A percentile compares a stretch with the other conserved stretches of the same genome.
Conservation (phyloP, 192 early-diverging fungal species). For the Fimicolochytrium jonesii region DNA sequence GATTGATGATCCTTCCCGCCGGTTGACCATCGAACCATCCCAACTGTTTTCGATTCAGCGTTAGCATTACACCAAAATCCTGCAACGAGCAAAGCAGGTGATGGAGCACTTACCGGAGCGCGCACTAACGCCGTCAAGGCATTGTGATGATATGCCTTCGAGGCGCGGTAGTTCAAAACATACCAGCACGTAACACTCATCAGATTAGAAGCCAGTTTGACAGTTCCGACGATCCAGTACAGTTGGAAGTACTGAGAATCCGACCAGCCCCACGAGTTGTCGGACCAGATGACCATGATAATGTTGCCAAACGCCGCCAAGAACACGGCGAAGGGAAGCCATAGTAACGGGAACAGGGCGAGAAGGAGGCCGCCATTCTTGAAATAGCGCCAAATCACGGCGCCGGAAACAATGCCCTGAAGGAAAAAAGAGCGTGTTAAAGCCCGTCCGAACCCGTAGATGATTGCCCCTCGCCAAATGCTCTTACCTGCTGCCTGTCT, state of each 20-base stretch:
- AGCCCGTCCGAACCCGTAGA: no score
- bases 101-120: no score
- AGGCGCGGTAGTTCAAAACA: conserved; percentile 25
- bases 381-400: background rate
- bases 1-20: conserved; percentile 57
- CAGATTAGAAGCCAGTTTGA: background rate
- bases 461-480: background rate
- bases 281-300: conserved; percentile 17
- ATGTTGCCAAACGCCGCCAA: conserved; percentile 43
- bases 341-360: background rate
- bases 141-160: conserved; percentile 58
- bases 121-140: conserved; percentile 62
- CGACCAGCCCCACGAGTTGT: conserved; percentile 50
- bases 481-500: background rate
- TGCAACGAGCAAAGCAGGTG: no score
- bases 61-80: no score
- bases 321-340: conserved; percentile 44
- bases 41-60: no score
- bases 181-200: background rate
- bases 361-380: background rate
- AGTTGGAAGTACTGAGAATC: conserved; percentile 49
- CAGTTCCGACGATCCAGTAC: conserved; percentile 30
- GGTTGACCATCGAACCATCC: conserved; percentile 69
- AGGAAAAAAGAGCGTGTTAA: no score
- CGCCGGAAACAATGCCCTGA: background rate